Evolutionary conservation across 1,139 yeast species (phyloP), one percentile per base, ranked within the genome.

Genomic region (Suhomyces choctaworum): DNA sequence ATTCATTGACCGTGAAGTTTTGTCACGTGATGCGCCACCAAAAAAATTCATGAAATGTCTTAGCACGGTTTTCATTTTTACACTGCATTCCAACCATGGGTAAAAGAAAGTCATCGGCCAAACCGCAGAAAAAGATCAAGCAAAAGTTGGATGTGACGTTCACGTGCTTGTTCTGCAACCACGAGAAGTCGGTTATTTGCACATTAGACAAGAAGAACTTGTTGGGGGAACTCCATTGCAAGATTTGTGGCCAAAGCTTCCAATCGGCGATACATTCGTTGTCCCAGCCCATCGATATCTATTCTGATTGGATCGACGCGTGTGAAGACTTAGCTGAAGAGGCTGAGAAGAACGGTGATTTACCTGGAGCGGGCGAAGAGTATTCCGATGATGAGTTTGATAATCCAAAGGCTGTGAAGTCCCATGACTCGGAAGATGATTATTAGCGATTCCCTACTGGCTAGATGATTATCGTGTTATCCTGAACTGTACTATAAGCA

Each of bases 281-380:
- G 37, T 79, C 89, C 1, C 90, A 83, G 42, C 96, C 98, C 0
- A 90, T 92, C 26, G 98, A 92, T 60, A 87, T 92, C 16, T 92
- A 92, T 58, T 85, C 96, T 33, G 98, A 90, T 57, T 92, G 98
- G 98, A 89, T 89, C 40, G 98, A 92, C 66, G 98, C 97, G 1
- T 92, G 96, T 57, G 98, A 92, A 54, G 96, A 94, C 34, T 94
- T 92, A 42, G 95, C 94, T 27, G 81, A 80, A 44, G 86, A 84
- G 41, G 68, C 66, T 1, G 65, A 56, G 10, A 59, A 52, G 17
- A 52, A 49, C n/a, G 61, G 56, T 1, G 56, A 17, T 7, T 17
- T 42, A 16, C 46, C 40, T 13, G 49, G 32, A 7, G 58, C n/a
- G 10, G 58, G 56, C 9, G 69, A 60, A 13, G 70, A 59, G 22